A percentile compares a stretch with the other conserved stretches of the same genome.
phyloP scores from a whole-genome alignment of 306 rosid genomes.

The Casuarina cunninghamiana region DNA sequence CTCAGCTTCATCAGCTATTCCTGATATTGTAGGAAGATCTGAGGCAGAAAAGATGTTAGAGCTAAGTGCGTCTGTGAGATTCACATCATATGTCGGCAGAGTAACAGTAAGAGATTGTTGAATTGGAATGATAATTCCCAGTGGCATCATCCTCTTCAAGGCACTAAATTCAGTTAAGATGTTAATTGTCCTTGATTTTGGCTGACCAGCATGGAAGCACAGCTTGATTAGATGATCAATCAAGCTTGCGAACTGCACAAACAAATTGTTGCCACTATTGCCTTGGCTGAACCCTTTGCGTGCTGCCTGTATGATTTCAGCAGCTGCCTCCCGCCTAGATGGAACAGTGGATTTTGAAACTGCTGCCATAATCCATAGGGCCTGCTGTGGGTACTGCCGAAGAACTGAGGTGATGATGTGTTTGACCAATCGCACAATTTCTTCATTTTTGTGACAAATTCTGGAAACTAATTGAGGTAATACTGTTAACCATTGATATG shows the following conservation, averaged over 20 bases:
- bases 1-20: conserved; percentile 96
- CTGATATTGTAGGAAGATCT: conserved; percentile 89
- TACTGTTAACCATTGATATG: conserved; percentile 92
- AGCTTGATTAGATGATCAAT: conserved; percentile 89
- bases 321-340: conserved; percentile 91
- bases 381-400: conserved; percentile 83
- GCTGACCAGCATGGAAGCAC: conserved; percentile 89
- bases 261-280: conserved; percentile 67
- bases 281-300: conserved; percentile 72
- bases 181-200: conserved; percentile 75
- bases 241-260: conserved; percentile 82
- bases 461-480: conserved; percentile 98
- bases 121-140: conserved; percentile 92
- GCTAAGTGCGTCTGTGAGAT: conserved; percentile 51
- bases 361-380: conserved; percentile 98
- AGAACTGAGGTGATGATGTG: conserved; percentile 80
- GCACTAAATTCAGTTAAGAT: conserved; percentile 88
- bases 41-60: conserved; percentile 72
- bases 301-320: conserved; percentile 90
- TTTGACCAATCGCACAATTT: conserved; percentile 81
- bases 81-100: conserved; percentile 74
- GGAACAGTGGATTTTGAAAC: conserved; percentile 93
- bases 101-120: conserved; percentile 87
- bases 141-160: conserved; percentile 96
- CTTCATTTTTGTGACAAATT: conserved; percentile 92